phyloP scores from a whole-genome alignment of 352 stramenopile species.

The Globisporangium rhizosaccharum region DNA sequence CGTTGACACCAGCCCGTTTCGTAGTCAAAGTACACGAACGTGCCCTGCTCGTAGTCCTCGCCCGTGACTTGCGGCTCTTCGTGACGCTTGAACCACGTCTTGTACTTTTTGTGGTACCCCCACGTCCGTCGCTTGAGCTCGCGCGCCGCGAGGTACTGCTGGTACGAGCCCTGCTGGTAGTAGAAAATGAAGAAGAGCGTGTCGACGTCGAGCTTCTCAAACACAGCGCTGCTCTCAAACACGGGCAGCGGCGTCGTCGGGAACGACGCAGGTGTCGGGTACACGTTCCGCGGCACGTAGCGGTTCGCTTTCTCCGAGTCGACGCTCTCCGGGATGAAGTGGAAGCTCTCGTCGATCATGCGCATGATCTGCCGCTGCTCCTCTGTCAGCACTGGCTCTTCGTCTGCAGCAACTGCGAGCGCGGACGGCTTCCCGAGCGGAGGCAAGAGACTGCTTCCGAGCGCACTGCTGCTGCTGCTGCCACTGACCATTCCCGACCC shows the following conservation, averaged over 20 bases:
- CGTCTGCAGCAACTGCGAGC: slow-evolving; percentile 16
- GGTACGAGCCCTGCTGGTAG: slow-evolving; percentile 98
- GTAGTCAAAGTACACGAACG: slow-evolving; percentile 99
- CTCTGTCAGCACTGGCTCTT: slow-evolving; percentile 56
- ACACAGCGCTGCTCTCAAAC: slow-evolving; percentile 93
- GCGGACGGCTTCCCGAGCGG: slow-evolving; percentile 7
- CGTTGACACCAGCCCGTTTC: slow-evolving; percentile 98
- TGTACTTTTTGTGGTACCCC: slow-evolving; percentile 99
- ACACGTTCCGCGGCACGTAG: slow-evolving; percentile 95
- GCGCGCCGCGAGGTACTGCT: slow-evolving; percentile 97
- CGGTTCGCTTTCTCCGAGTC: slow-evolving; percentile 89
- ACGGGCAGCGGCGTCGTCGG: slow-evolving; percentile 84
- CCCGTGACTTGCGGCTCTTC: slow-evolving; percentile 95
- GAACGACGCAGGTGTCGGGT: slow-evolving; percentile 89
- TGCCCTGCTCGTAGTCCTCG: slow-evolving; percentile 99
- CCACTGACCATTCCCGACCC: background rate
- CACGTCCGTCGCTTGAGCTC: slow-evolving; percentile 98
- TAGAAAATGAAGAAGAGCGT: slow-evolving; percentile 99
- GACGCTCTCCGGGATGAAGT: slow-evolving; percentile 84
- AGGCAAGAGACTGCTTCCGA: slow-evolving; percentile 3
- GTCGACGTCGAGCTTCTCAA: slow-evolving; percentile 98
- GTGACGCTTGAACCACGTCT: slow-evolving; percentile 99
- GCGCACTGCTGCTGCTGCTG: slow-evolving; percentile 6
- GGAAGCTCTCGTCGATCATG: slow-evolving; percentile 87
- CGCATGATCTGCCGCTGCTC: slow-evolving; percentile 77